Base-by-base conservation (phyloP, 1,284 basidiomycete species). In the Limonomyces culmigenus region DNA sequence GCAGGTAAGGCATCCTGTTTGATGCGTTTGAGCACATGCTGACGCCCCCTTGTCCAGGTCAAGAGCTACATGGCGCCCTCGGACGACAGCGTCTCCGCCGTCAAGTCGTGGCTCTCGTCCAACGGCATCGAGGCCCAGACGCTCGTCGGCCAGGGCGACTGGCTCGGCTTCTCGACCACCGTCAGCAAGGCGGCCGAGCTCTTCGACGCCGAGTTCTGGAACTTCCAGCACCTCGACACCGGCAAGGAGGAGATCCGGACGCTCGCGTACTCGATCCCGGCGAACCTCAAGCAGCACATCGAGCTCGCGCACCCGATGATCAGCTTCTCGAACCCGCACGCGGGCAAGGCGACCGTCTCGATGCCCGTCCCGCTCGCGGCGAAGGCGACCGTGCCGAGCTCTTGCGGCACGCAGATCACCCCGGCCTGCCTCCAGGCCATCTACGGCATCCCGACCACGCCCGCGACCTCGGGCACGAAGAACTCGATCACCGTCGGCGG, bases 261-360 rank as follows among this genome's bases (percentile, higher is more conserved):
- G 3, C 50, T 61, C 30, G 38, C 48, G 1, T 60, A 60, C 43
- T 59, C 58, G 2, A 45, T 62, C 27, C 59, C 59, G 2, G 34
- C 43, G 0, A 46, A 47, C 19, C 41, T 62, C 16, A 37, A 50
- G 33, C 48, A 44, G 4, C 56, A 60, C 38, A 40, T 62, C 19
- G 50, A 52, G 16, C 43, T 58, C 17, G 46, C 54, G 5, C 52
- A 56, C 36, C 54, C 54, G 8, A 50, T 49, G 6, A 38, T 40
- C 21, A 39, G 38, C 3, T 39, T 39, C 34, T 16, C 27, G 11
- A 36, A 29, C 23, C 23, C 23, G 23, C 23, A n/a, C n/a, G 35
- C 38, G 5, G 15, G 23, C n/a, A n/a, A n/a, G n/a, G n/a, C n/a
- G 10, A 32, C 8, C 10, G 8, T 32, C 30, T 6, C 16, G 30